Evolutionary conservation across 805 yeast genomes (phyloP).

Genomic region (Lipomyces orientalis): DNA sequence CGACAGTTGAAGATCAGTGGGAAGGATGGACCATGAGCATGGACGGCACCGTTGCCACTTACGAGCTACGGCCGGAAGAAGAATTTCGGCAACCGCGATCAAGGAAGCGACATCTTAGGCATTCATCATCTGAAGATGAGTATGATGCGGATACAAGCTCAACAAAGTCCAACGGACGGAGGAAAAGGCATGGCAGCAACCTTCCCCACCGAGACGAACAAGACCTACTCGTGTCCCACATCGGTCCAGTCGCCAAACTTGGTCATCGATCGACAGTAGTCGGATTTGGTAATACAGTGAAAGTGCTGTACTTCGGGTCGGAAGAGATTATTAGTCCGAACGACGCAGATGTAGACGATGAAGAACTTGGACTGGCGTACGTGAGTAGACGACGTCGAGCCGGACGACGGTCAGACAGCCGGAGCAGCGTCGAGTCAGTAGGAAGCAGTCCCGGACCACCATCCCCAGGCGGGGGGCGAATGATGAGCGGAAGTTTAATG

Average conservation of each 20-base stretch:
- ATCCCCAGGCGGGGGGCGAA: conserved; percentile 21
- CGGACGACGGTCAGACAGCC: conserved; percentile 27
- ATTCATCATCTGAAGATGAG: conserved; percentile 27
- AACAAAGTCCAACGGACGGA: not conserved
- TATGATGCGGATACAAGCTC: conserved; percentile 9
- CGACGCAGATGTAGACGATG: conserved; percentile 50
- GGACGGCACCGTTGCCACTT: conserved; percentile 65
- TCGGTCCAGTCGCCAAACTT: conserved; percentile 69
- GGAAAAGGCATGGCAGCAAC: not conserved
- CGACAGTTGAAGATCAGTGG: conserved; percentile 51
- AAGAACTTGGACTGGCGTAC: conserved; percentile 37
- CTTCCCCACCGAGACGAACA: conserved; percentile 18
- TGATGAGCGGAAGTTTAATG: conserved; percentile 19
- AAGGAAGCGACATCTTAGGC: conserved; percentile 6
- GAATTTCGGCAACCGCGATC: conserved; percentile 15
- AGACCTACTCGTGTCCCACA: conserved; percentile 52
- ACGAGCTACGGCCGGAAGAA: conserved; percentile 56
- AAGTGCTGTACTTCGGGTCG: conserved; percentile 74
- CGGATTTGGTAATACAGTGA: conserved; percentile 74
- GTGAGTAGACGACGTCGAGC: conserved; percentile 30
- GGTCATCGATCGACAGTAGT: conserved; percentile 81
- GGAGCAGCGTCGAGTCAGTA: conserved; percentile 23
- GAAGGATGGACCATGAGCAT: conserved; percentile 81
- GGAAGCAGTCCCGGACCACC: conserved; percentile 12
- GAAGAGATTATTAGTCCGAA: conserved; percentile 69